Conservation (phyloP, 140 eudicot genomes). For the Stevia rebaudiana region DNA sequence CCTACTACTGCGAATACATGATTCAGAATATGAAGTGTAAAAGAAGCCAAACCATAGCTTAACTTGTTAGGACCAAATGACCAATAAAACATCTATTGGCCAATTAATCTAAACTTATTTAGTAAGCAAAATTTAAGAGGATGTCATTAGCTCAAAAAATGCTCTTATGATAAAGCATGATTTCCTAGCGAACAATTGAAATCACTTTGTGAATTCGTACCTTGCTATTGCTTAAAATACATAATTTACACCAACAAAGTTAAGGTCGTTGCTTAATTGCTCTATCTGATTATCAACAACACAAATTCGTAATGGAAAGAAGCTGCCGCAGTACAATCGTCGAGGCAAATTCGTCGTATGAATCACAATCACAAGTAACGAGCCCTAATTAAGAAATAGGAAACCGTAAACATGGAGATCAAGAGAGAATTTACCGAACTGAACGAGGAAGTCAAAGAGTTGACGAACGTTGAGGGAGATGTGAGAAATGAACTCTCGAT, state of each 20-base stretch:
- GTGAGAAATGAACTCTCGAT: constrained; percentile 87
- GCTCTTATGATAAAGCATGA: no score
- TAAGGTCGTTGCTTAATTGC: no score
- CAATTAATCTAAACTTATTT: no score
- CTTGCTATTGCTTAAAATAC: no score
- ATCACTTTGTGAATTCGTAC: no score
- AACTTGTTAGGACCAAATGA: no score
- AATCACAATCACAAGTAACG: not conserved
- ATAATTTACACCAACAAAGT: no score
- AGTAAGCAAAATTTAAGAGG: no score
- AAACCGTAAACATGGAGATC: constrained; percentile 19
- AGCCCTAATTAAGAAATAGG: constrained; percentile 2
- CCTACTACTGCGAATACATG: not conserved
- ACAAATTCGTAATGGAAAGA: not conserved
- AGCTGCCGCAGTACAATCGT: not conserved
- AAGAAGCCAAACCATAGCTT: no score
- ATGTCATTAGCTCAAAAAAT: no score
- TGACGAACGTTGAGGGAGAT: constrained; percentile 91
- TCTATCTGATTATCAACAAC: not conserved
- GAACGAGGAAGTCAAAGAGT: constrained; percentile 89
- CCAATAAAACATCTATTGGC: no score
- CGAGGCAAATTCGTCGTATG: not conserved
- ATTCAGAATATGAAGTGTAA: not conserved
- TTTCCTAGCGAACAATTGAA: no score
- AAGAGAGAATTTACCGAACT: constrained; percentile 51